phyloP scores from a whole-genome alignment of 805 yeast genomes.

The Kazachstania viticola region DNA sequence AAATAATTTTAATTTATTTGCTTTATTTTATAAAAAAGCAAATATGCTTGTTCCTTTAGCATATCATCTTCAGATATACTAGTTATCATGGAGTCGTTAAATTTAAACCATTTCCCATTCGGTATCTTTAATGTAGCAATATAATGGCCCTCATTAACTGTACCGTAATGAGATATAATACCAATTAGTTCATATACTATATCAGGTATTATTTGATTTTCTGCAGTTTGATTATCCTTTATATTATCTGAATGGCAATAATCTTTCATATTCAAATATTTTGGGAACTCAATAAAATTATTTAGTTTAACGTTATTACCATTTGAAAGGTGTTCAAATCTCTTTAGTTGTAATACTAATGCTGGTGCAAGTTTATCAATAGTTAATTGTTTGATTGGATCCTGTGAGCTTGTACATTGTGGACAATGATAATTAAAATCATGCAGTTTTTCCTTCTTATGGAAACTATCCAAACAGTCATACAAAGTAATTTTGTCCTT shows the following conservation, averaged over 20 bases:
- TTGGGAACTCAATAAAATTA: constrained; percentile 59
- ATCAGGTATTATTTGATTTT: constrained; percentile 24
- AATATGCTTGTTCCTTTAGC: constrained; percentile 61
- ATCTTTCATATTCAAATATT: constrained; percentile 56
- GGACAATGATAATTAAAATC: constrained; percentile 67
- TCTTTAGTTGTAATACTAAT: constrained; percentile 71
- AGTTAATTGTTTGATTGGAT: constrained; percentile 61
- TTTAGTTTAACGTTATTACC: constrained; percentile 58
- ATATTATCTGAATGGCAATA: constrained; percentile 34
- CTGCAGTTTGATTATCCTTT: constrained; percentile 4
- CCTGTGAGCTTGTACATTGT: constrained; percentile 47
- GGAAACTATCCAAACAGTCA: constrained; percentile 67
- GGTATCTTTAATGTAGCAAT: constrained; percentile 62
- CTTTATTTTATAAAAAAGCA: constrained; percentile 51
- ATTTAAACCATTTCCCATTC: constrained; percentile 78
- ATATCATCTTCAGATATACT: constrained; percentile 56
- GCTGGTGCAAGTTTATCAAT: constrained; percentile 66
- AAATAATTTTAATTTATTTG: constrained; percentile 12
- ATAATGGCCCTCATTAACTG: constrained; percentile 93
- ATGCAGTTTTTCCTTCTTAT: constrained; percentile 55
- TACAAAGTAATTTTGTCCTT: constrained; percentile 34
- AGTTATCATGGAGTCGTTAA: constrained; percentile 80
- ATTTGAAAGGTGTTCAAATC: constrained; percentile 35
- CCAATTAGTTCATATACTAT: constrained; percentile 76
- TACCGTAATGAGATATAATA: constrained; percentile 80